Base-by-base conservation (phyloP, 1,284 basidiomycete genomes). In the Fistulina hepatica region DNA sequence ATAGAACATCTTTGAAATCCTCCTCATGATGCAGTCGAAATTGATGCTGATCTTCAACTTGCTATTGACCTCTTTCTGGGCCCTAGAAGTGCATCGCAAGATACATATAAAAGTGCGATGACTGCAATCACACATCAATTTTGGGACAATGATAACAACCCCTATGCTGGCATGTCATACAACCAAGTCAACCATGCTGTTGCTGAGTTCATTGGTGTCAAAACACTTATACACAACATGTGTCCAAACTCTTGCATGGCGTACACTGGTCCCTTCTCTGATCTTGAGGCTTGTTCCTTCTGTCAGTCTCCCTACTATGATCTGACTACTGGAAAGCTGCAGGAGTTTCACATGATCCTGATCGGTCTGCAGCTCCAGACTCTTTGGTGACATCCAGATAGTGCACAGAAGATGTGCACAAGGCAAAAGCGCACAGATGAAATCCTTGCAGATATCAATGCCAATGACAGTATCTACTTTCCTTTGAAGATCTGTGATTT, bases 1-100 rank as follows among this genome's bases (percentile, higher is more conserved):
- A 21, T 59, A 4, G 17, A 51, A 0, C 50, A 48, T 2, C 47
- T 64, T 3, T 45, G 50, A 3, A 41, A 56, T 42, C 61, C 60
- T 10, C 39, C 42, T 3, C 20, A 38, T 19, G 38, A 35, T 0
- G 37, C 42, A 2, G 37, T 51, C 7, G 45, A 55, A 30, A 41
- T 55, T 7, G 49, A 57, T 31, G 44, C 51, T 4, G 44, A 52
- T 37, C 20, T 48, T 7, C 47, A 47, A 0, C 48, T 55, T 12
- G 51, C 54, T 1, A 36, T 59, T 8, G 50, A 55, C 21, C 23
- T 57, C 3, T 59, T 49, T 35, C 42, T 54, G 3, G 39, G 49
- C 8, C 36, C 37, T 8, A 49, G 39, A 1, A 19, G 32, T 22
- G 36, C 21, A 6, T 42, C 40, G 5, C 21, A 19, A 4, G 12